Evolutionary conservation across 768 basidiomycete species (phyloP), one percentile per base, ranked within the genome.

Genomic region (Suillus sp.): DNA sequence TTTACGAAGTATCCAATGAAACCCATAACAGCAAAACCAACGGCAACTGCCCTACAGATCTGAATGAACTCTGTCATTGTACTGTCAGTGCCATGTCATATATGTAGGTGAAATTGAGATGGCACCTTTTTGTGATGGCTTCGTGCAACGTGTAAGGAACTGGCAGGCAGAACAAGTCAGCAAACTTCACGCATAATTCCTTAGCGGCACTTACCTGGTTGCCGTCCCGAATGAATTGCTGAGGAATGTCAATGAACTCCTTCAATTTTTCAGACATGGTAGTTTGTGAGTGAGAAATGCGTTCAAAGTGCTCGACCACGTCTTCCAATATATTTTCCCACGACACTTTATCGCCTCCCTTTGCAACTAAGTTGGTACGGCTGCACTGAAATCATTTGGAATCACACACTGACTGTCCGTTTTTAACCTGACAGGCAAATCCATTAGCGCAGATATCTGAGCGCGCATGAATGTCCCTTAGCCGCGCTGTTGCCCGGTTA

Each of bases 1-100:
- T 98, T 98, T 68, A 97, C 96, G 74, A 99, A 91, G 82, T 96
- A 99, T 18, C 97, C 97, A 75, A 99, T 95, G 84, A 98, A 96
- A 18, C 97, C 97, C 96, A 99, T 99, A 68, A 99, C 93, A 58
- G 90, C 94, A 72, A 99, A 99, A 16, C 97, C 97, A 65, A 99
- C 89, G 2, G 95, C 95, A 61, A 99, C 95, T 38, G 97, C 97
- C 75, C 89, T 91, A 81, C 90, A 99, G 67, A 99, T 96, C 75
- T 96, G 94, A 47, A 86, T 69, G 78, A 96, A 99, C 76, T 99
- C 97, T 99, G 75, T 22, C 66, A 37, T 57, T 25, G 35, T 61
- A 18, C 3, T 13, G 51, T 66, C 53, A 71, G 32, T 37, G 35
- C 40, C 5, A 35, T 60, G 43, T 40, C 11, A n/a, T 45, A 10